Evolutionary conservation across 129 eudicot species (phyloP).

Genomic region (Flaveria brownii): DNA sequence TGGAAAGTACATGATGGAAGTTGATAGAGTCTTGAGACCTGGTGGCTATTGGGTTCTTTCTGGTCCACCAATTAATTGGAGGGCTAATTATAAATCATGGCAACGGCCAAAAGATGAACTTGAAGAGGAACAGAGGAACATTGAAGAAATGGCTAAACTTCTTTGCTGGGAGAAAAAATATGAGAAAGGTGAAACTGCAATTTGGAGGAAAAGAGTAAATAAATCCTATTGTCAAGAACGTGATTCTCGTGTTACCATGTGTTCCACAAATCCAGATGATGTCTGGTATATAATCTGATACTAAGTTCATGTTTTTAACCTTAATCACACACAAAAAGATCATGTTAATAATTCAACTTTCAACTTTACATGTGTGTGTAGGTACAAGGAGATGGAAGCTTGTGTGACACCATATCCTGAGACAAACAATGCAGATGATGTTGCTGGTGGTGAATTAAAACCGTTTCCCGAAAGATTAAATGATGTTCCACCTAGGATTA

Average conservation of each 20-base stretch:
- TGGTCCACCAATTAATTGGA: constrained; percentile 61
- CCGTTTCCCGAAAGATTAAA: constrained; percentile 61
- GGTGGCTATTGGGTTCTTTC: constrained; percentile 63
- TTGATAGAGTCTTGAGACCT: constrained; percentile 54
- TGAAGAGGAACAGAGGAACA: constrained; percentile 52
- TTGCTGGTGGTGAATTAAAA: constrained; percentile 59
- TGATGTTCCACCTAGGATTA: constrained; percentile 54
- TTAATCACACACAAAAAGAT: not conserved
- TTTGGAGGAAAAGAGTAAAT: constrained; percentile 52
- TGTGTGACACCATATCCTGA: constrained; percentile 57
- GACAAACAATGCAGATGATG: constrained; percentile 44
- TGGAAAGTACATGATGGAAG: constrained; percentile 61
- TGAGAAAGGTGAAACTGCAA: constrained; percentile 49
- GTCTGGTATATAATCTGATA: constrained; percentile 40
- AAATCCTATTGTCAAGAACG: constrained; percentile 41
- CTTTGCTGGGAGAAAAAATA: constrained; percentile 60
- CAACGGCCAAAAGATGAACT: constrained; percentile 50
- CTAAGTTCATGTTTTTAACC: not conserved
- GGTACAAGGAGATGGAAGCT: constrained; percentile 67
- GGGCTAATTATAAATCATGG: constrained; percentile 48
- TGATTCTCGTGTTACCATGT: constrained; percentile 41
- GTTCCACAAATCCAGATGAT: constrained; percentile 44
- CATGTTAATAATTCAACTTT: not conserved
- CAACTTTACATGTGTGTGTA: constrained; percentile 10
- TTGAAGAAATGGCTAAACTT: constrained; percentile 52